A percentile compares a stretch with the other conserved stretches of the same genome.
Evolutionary conservation across 169 alveolate genomes (phyloP).

Genomic region (Amoebophrya sp.): DNA sequence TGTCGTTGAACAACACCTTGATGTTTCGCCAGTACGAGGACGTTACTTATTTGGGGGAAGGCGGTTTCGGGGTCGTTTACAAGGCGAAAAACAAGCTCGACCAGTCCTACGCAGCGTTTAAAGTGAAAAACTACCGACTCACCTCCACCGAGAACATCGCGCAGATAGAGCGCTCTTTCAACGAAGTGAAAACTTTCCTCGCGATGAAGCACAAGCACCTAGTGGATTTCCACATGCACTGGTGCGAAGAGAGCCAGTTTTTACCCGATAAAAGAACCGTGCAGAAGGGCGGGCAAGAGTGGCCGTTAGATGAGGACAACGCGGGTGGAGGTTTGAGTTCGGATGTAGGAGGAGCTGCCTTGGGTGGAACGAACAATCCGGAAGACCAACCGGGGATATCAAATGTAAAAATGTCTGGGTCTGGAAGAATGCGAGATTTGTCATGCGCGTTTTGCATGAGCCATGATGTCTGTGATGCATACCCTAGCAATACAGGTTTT

Average conservation of each 20-base stretch:
- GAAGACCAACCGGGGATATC: too few species aligned
- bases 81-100: not conserved
- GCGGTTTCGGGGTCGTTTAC: not conserved
- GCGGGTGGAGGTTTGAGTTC: not conserved
- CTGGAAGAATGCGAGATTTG: too few species aligned
- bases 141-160: not conserved
- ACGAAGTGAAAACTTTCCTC: not conserved
- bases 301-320: not conserved
- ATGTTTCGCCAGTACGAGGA: not conserved
- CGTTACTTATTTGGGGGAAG: not conserved
- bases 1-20: not conserved
- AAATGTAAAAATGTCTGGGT: too few species aligned
- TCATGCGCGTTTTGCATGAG: too few species aligned
- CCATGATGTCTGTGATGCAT: too few species aligned
- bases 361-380: too few species aligned
- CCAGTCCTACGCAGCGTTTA: not conserved
- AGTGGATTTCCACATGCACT: not conserved
- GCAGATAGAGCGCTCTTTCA: not conserved
- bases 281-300: not conserved
- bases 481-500: too few species aligned
- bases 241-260: not conserved
- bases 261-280: not conserved
- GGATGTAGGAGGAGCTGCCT: too few species aligned
- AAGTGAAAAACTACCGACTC: not conserved
- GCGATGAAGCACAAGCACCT: not conserved